Evolutionary conservation across 1,284 basidiomycete species (phyloP), one percentile per base, ranked within the genome.

Genomic region (Heterobasidion irregulare): DNA sequence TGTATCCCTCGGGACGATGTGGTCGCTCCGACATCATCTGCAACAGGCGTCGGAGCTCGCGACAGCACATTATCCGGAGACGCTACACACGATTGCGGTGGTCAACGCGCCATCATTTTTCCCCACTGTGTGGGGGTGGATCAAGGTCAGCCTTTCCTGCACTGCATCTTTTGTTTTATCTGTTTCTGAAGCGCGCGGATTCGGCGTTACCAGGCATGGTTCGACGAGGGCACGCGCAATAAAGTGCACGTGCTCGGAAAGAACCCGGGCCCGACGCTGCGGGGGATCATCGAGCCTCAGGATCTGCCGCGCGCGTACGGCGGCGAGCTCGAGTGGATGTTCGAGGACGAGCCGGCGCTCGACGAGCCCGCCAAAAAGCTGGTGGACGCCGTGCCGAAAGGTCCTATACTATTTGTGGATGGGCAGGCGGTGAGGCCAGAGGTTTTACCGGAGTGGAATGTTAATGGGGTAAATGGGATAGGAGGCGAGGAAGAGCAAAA

Each of bases 11-110:
- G 66, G 71, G 44, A 72, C 79, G 1, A 80, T 92, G 70, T 91
- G 86, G 83, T 69, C 74, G 41, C 74, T 90, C 32, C 78, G 87
- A 13, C 70, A 66, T 48, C 88, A 89, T 65, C 75, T 92, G 10
- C 83, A 87, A 61, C 82, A 90, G 63, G 84, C 89, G 0, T 84
- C 84, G 16, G 75, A 72, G 13, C 75, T 92, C 50, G 86, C 85
- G 1, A 88, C 86, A 0, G 85, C 85, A 16, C 84, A 90, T 62
- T 91, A 90, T 64, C 88, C 89, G 1, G 89, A 92, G 67, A 88
- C 85, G 0, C 69, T 89, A 44, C 73, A 76, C 62, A 75, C 75
- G 16, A 80, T 84, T 59, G 83, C 76, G 19, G 71, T 92, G 54
- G 81, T 92, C 47, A 90, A 90, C 58, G 82, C 86, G 0, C 89